Evolutionary conservation across 2,329 filamentous ascomycete species (phyloP), one percentile per base, ranked within the genome.

Genomic region (Westerdykella aurantiaca): DNA sequence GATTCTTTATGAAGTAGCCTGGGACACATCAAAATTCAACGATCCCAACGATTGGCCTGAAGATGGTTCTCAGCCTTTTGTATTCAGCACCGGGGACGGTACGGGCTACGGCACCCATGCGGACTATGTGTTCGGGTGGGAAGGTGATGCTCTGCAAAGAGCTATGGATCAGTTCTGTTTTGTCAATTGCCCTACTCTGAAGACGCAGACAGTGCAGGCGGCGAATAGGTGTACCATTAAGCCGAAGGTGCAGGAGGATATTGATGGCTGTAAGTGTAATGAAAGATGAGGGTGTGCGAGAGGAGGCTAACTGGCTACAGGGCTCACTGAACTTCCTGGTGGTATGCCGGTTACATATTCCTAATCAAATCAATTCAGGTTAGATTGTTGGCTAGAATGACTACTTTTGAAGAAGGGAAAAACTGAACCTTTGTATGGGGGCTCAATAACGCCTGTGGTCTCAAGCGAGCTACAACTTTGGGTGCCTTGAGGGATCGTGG

Each of bases 61-160:
- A n/a, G 52, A 55, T 39, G 50, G 50, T 4, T 47, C 41, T 9
- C 48, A 55, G 43, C 52, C 50, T 4, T 55, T 55, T 23, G 48
- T 53, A 1, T 55, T 46, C 31, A 46, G 42, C 31, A 39, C 41
- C 23, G 52, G 52, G 5, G 50, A 55, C 33, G 34, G 12, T 10
- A 52, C 49, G 5, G 50, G 52, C 0, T 55, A 47, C 34, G 46
- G 44, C 2, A 48, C 44, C 2, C 52, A 55, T 37, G 53, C 46
- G 34, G 49, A 49, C n/a, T 47, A 50, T 33, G 33, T 50, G 13
- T 50, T 50, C 37, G 46, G 48, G 10, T 51, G 48, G 48, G 38
- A 49, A 33, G 48, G 43, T 10, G 48, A 53, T 34, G 25, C 44
- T 9, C 35, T 53, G 13, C 48, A 53, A 43, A 40, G 33, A 31